Evolutionary conservation across 2,329 filamentous ascomycete species (phyloP).

Genomic region (Pseudophaeomoniella oleicola): DNA sequence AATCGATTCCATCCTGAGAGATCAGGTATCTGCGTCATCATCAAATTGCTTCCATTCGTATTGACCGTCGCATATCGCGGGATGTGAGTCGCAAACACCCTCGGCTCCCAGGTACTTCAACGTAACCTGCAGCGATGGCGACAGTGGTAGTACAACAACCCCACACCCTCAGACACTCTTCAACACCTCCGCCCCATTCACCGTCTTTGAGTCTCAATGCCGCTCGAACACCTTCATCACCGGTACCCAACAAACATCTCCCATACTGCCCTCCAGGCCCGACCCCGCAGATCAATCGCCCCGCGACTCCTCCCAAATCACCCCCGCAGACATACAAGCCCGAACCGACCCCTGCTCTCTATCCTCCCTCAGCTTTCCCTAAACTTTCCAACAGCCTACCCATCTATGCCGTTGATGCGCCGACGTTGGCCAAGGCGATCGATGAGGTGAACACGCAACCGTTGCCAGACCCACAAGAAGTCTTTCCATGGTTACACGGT

Average conservation of each 20-base stretch:
- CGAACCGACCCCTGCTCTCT: slow-evolving; percentile 54
- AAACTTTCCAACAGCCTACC: slow-evolving; percentile 40
- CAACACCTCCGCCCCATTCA: slow-evolving; percentile 31
- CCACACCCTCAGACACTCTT: slow-evolving; percentile 29
- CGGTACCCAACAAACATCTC: slow-evolving; percentile 74
- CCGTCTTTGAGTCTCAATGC: slow-evolving; percentile 45
- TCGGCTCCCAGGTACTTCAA: neutral
- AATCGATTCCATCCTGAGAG: too few relatives aligned
- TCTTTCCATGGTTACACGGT: slow-evolving; percentile 95
- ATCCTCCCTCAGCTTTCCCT: slow-evolving; percentile 54
- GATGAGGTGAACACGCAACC: slow-evolving; percentile 65
- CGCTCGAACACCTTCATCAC: slow-evolving; percentile 39
- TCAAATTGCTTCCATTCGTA: too few relatives aligned
- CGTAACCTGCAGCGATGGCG: slow-evolving; percentile 21
- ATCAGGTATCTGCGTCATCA: too few relatives aligned
- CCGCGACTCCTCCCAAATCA: slow-evolving; percentile 51
- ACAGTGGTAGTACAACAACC: slow-evolving; percentile 31
- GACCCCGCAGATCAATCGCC: slow-evolving; percentile 24
- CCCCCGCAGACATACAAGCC: slow-evolving; percentile 43
- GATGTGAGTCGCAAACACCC: neutral
- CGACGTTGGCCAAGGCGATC: slow-evolving; percentile 55
- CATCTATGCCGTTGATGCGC: slow-evolving; percentile 60
- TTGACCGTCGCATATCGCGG: too few relatives aligned
- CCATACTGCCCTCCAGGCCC: slow-evolving; percentile 79
- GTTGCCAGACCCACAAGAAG: slow-evolving; percentile 66